Percentiles rank a stretch among this genome's conserved stretches.
These are phyloP conservation scores for Microsporum audouinii DNA, from an alignment of 2,329 filamentous ascomycete species.

Conservation along the genomic window DNA sequence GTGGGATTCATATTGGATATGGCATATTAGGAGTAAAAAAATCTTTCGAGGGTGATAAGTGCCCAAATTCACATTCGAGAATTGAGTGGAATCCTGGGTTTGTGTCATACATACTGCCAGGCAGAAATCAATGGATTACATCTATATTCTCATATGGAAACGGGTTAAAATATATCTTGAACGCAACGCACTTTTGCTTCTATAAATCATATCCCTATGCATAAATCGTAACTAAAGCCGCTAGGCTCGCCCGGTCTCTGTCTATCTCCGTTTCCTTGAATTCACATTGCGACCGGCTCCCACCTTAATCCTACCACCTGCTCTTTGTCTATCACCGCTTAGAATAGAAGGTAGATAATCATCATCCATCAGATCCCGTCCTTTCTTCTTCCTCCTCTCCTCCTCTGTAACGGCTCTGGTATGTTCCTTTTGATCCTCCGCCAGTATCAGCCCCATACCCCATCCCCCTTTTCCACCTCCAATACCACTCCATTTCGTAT, in stretches of 20 bases:
- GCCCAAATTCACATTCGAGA: not conserved
- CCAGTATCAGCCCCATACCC: slow-evolving; percentile 71
- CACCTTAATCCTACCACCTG: slow-evolving; percentile 59
- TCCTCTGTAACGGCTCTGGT: slow-evolving; percentile 51
- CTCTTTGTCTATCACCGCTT: slow-evolving; percentile 60
- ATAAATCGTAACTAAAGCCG: not conserved
- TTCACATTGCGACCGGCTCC: slow-evolving; percentile 84
- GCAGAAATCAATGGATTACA: not conserved
- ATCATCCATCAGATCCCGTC: slow-evolving; percentile 84
- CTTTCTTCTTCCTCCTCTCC: slow-evolving; percentile 47
- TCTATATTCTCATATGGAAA: not conserved
- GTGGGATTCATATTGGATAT: slow-evolving; percentile 1
- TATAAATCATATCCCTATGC: slow-evolving; percentile 7
- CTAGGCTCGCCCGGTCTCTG: not conserved
- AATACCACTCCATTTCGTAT: slow-evolving; percentile 55
- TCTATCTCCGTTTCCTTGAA: slow-evolving; percentile 46
- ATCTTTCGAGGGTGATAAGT: not conserved
- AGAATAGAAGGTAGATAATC: slow-evolving; percentile 81
- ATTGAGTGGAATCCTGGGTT: not conserved
- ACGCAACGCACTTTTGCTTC: not conserved
- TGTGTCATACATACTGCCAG: not conserved
- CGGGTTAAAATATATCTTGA: not conserved
- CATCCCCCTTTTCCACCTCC: slow-evolving; percentile 77
- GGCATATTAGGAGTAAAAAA: not conserved
- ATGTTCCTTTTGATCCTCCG: slow-evolving; percentile 96